phyloP scores from a whole-genome alignment of 164 flowering plant genomes.

The grape (Vitis vinifera) region DNA sequence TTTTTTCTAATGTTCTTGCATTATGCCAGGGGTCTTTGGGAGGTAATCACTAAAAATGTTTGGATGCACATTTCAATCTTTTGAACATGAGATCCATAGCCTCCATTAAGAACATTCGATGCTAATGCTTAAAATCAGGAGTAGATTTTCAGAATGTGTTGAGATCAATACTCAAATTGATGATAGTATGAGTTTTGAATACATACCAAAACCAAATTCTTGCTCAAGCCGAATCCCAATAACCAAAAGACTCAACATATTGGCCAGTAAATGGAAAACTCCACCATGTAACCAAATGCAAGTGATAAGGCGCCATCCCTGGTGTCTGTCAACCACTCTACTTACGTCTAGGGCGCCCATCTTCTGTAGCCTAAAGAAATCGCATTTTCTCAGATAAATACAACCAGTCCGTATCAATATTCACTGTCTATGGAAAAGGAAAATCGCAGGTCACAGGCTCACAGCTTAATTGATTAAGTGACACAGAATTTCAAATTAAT shows the following conservation, averaged over 20 bases:
- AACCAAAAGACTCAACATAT: conserved; percentile 62
- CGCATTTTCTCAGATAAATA: too few species aligned
- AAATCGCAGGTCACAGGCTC: too few species aligned
- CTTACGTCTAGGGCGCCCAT: conserved; percentile 63
- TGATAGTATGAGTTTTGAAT: not conserved
- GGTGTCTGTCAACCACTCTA: conserved; percentile 47
- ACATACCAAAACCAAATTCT: conserved; percentile 73
- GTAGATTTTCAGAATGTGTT: not conserved
- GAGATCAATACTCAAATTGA: not conserved
- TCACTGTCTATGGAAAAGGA: not conserved
- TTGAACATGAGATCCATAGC: not conserved
- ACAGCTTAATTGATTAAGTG: too few species aligned
- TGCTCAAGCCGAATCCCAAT: conserved; percentile 70
- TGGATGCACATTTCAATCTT: too few species aligned
- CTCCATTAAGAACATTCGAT: not conserved
- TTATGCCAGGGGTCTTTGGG: too few species aligned
- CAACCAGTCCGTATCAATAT: not conserved
- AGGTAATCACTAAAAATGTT: too few species aligned
- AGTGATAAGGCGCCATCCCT: conserved; percentile 61
- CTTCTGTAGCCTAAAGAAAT: conserved; percentile 46
- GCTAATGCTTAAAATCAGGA: not conserved
- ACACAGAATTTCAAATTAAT: too few species aligned
- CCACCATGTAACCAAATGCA: conserved; percentile 77
- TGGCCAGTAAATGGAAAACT: conserved; percentile 64
- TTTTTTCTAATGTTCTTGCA: too few species aligned